phyloP scores from a whole-genome alignment of 2,329 filamentous ascomycete species.

The Paramyrothecium roridum region DNA sequence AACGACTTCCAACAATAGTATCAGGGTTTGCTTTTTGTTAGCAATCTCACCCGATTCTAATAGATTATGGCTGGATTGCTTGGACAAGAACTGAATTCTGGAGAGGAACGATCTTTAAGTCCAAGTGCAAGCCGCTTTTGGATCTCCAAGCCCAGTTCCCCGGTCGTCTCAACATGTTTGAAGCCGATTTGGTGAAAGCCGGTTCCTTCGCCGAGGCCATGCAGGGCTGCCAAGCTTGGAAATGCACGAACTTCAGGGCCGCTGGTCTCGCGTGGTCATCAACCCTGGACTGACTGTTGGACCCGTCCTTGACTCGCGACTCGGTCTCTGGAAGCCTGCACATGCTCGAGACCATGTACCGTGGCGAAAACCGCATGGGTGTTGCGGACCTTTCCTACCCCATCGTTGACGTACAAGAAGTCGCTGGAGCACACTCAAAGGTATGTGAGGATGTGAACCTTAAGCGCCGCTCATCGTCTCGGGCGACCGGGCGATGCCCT shows the following conservation, averaged over 20 bases:
- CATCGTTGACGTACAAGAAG: slow-evolving; percentile 15
- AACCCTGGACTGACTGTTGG: slow-evolving; percentile 10
- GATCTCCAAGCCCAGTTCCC: slow-evolving; percentile 14
- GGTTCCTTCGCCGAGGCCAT: slow-evolving; percentile 22
- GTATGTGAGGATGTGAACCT: neutral
- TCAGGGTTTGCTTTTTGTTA: too few species aligned
- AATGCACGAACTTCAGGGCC: slow-evolving; percentile 6
- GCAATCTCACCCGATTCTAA: too few species aligned
- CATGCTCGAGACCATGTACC: slow-evolving; percentile 19
- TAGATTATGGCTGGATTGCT: too few species aligned
- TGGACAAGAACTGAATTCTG: too few species aligned
- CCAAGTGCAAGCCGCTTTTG: slow-evolving; percentile 15
- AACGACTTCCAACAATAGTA: too few species aligned
- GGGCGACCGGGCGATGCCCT: slow-evolving; percentile 1
- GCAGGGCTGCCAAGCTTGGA: slow-evolving; percentile 18
- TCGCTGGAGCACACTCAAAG: slow-evolving; percentile 12
- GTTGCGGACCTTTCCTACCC: slow-evolving; percentile 19
- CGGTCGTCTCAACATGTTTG: slow-evolving; percentile 18
- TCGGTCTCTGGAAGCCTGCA: slow-evolving; percentile 15
- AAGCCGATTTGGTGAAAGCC: slow-evolving; percentile 20
- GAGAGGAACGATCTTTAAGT: too few species aligned
- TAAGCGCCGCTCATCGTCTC: slow-evolving; percentile 8
- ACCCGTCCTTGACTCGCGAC: slow-evolving; percentile 5
- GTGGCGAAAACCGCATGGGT: slow-evolving; percentile 19
- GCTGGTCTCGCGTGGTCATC: slow-evolving; percentile 8